A percentile compares a stretch with the other conserved stretches of the same genome.
These are phyloP conservation scores for Scheffersomyces ergatensis DNA, from an alignment of 805 yeast genomes.

Conservation along the genomic window DNA sequence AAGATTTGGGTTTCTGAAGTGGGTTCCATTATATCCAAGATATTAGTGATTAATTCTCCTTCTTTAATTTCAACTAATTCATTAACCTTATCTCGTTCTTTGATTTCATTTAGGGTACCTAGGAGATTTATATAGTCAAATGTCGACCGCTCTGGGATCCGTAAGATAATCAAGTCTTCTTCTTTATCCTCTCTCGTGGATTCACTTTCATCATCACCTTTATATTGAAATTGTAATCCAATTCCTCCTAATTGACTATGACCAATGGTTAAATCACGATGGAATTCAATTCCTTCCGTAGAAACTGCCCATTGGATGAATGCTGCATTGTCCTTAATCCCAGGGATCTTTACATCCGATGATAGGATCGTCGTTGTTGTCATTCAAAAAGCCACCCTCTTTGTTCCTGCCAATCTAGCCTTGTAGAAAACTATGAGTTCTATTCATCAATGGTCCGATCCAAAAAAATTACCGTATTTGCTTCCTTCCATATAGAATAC, in stretches of 20 bases:
- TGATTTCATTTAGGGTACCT: constrained; percentile 14
- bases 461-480: too few relatives aligned
- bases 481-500: too few relatives aligned
- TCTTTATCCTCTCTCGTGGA: background rate
- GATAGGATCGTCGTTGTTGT: too few relatives aligned
- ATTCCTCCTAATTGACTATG: constrained; percentile 27
- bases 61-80: constrained; percentile 12
- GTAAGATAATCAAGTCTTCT: constrained; percentile 13
- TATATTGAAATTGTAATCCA: constrained; percentile 21
- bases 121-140: constrained; percentile 22
- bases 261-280: constrained; percentile 14
- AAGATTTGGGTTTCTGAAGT: constrained; percentile 26
- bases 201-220: background rate
- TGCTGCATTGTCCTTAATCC: constrained; percentile 4
- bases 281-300: constrained; percentile 11
- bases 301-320: constrained; percentile 11
- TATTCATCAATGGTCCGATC: too few relatives aligned
- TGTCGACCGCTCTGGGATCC: constrained; percentile 15
- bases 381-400: too few relatives aligned
- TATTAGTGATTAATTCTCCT: constrained; percentile 16
- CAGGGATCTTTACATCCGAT: constrained; percentile 6
- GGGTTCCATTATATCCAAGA: constrained; percentile 21
- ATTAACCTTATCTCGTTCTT: constrained; percentile 9
- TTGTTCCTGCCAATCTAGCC: too few relatives aligned
- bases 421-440: too few relatives aligned